These are phyloP conservation scores for Remersonia thermophila DNA, from an alignment of 2,329 filamentous ascomycete genomes.

Conservation along the genomic window DNA sequence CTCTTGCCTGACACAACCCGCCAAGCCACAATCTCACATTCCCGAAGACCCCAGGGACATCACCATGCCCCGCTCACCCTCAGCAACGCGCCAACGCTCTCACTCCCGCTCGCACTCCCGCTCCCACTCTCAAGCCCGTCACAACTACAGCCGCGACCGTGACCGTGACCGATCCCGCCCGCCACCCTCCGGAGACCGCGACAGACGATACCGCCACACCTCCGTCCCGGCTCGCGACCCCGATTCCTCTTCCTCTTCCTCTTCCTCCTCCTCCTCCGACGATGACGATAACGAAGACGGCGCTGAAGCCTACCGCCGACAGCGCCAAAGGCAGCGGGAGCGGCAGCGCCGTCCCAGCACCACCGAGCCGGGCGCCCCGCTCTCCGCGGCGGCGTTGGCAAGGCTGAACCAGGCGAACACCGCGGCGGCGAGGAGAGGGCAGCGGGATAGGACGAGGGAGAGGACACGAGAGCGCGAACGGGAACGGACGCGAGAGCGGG, in stretches of 20 bases:
- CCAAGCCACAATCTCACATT: not conserved
- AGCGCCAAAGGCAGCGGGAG: conserved; percentile 5
- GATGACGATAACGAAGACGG: too few relatives aligned
- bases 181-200: not conserved
- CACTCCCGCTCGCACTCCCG: not conserved
- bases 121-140: not conserved
- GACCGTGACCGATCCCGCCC: not conserved
- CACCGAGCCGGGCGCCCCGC: not conserved
- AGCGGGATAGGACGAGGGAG: conserved; percentile 1
- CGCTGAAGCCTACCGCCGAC: not conserved
- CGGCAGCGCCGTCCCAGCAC: conserved; percentile 1
- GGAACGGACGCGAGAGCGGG: conserved; percentile 7
- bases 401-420: conserved; percentile 9
- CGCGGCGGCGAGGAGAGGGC: not conserved
- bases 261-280: too few relatives aligned
- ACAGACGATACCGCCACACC: conserved; percentile 6
- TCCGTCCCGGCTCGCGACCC: conserved; percentile 3
- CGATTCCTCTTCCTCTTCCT: not conserved
- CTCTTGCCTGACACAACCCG: not conserved
- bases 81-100: not conserved
- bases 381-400: conserved; percentile 12
- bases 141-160: not conserved
- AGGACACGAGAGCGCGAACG: conserved; percentile 2
- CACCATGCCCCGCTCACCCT: conserved; percentile 10
- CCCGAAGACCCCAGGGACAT: not conserved